Conservation (phyloP, 129 eudicot genomes). For the Lactuca saligna region DNA sequence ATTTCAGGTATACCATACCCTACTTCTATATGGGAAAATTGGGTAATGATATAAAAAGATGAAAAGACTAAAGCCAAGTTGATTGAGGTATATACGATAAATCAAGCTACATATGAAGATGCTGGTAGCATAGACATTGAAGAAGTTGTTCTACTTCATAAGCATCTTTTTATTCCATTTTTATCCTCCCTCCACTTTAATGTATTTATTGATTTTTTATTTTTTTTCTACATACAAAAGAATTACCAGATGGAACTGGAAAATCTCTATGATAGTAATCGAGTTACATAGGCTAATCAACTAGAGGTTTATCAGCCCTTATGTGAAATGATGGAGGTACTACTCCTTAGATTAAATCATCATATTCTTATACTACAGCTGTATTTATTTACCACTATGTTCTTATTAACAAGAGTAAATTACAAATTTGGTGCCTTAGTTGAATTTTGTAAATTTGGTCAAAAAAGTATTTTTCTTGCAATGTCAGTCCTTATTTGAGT, state of each 20-base stretch:
- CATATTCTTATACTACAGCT: background rate
- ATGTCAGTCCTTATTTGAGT: too few relatives aligned
- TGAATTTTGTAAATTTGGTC: background rate
- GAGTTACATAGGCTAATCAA: slow-evolving; percentile 21
- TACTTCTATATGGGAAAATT: slow-evolving; percentile 94
- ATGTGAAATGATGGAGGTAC: slow-evolving; percentile 76
- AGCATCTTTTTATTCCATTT: slow-evolving; percentile 32
- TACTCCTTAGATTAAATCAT: background rate
- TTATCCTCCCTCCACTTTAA: background rate
- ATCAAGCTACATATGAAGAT: slow-evolving; percentile 75
- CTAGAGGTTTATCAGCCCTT: slow-evolving; percentile 64
- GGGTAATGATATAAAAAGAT: slow-evolving; percentile 80
- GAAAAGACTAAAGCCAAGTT: slow-evolving; percentile 92
- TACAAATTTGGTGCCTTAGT: background rate
- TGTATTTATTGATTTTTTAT: background rate
- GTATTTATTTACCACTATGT: background rate
- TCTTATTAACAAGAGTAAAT: background rate
- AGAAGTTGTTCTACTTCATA: slow-evolving; percentile 67
- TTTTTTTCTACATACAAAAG: slow-evolving; percentile 43
- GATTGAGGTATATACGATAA: slow-evolving; percentile 61
- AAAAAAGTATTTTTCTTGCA: too few relatives aligned
- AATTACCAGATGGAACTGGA: slow-evolving; percentile 59
- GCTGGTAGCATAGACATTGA: slow-evolving; percentile 13
- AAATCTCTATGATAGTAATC: slow-evolving; percentile 41
- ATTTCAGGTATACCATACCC: slow-evolving; percentile 99